A percentile compares a stretch with the other conserved stretches of the same genome.
Conservation (phyloP, 1,284 basidiomycete genomes). For the Caloboletus firmus region DNA sequence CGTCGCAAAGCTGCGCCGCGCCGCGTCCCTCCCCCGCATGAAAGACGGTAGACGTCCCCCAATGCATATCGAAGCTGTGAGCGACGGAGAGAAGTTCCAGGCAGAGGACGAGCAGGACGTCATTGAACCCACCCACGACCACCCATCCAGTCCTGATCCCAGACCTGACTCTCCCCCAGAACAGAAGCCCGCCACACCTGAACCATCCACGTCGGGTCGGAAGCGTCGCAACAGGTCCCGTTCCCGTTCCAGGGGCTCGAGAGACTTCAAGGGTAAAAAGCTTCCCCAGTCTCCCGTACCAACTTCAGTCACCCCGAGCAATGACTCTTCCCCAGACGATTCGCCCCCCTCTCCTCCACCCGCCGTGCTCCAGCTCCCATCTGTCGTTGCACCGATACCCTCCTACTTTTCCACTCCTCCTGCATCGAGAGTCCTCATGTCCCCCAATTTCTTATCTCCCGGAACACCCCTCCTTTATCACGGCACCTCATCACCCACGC, state of each 20-base stretch:
- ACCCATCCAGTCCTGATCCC: constrained; percentile 17
- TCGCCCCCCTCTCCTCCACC: constrained; percentile 39
- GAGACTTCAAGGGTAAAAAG: constrained; percentile 66
- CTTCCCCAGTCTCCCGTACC: constrained; percentile 46
- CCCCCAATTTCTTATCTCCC: constrained; percentile 50
- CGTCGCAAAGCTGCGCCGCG: constrained; percentile 86
- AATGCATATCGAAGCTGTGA: constrained; percentile 76
- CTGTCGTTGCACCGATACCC: constrained; percentile 64
- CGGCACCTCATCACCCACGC: constrained; percentile 63
- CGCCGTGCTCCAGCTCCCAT: constrained; percentile 43
- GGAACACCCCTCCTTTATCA: constrained; percentile 57
- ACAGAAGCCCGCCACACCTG: constrained; percentile 34
- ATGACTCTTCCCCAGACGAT: constrained; percentile 73
- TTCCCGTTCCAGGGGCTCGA: constrained; percentile 71
- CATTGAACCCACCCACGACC: constrained; percentile 25
- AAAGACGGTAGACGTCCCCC: constrained; percentile 82
- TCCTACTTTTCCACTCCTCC: constrained; percentile 55
- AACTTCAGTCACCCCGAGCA: constrained; percentile 44
- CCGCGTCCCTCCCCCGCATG: constrained; percentile 84
- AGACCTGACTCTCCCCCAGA: constrained; percentile 21
- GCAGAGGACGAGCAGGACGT: constrained; percentile 37
- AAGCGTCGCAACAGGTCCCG: constrained; percentile 74
- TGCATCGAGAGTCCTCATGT: constrained; percentile 51
- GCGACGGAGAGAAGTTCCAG: constrained; percentile 67
- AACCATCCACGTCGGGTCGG: constrained; percentile 41